Base-by-base conservation (phyloP, 371 early-diverging fungal species). In the Caulochytrium protostelioides region DNA sequence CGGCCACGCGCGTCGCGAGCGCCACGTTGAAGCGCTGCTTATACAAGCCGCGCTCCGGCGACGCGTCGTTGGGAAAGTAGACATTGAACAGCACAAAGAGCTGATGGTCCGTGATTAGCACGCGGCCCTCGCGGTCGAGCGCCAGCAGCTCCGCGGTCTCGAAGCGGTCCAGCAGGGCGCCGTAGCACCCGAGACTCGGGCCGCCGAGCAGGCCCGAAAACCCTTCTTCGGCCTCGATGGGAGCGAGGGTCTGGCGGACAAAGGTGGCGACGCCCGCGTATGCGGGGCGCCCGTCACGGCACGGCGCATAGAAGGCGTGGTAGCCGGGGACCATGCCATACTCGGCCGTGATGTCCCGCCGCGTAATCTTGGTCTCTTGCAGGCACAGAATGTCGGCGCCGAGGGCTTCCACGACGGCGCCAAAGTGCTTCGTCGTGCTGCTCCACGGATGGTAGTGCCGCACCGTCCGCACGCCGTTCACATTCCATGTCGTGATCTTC, bases 261-360 rank as follows among this genome's bases (percentile, higher is more conserved):
- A 73, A 76, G 5, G 72, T 63, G n/a, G 58, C 75, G 0, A 77
- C 79, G 0, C 83, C 83, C 10, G 79, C 74, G 42, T 79, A 79
- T 0, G 78, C 80, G 1, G 49, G 52, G 28, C 63, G 69, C 14
- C 45, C 44, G 25, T 35, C 30, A 10, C 40, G 22, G 4, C 22
- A 26, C 39, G 28, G 30, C 23, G 6, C 12, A n/a, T 17, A 73
- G 50, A 79, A 81, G 9, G 74, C 72, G 34, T 74, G 62, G 45
- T 70, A 82, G 1, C 79, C 79, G 3, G 70, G 64, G 0, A 75
- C 62, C n/a, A 76, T 22, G 1, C 74, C 77, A 29, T 75, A 40
- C 9, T 71, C 68, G 16, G 65, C 33, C 12, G 70, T 60, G 4
- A 76, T 29, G 36, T 63, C 62, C 1, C 58, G 44, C 4, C 73